A percentile compares a stretch with the other conserved stretches of the same genome.
phyloP scores from a whole-genome alignment of 2,329 filamentous ascomycete species.

The Ascochyta clinopodiicola region DNA sequence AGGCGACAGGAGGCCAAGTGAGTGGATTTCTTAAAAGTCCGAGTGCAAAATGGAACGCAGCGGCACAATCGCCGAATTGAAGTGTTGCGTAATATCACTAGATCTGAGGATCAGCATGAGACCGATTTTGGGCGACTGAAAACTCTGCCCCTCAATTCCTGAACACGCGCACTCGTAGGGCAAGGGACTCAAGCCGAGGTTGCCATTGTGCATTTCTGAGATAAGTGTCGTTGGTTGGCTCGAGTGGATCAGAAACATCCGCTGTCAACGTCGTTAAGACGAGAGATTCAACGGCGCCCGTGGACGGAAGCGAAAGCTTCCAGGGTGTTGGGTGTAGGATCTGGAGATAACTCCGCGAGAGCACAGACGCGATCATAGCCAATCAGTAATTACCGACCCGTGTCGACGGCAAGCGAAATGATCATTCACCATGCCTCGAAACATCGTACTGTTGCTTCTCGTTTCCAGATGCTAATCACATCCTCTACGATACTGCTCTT shows the following conservation, averaged over 20 bases:
- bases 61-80: not conserved
- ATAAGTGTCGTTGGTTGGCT: not conserved
- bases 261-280: conserved; percentile 5
- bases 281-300: not conserved
- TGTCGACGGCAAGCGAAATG: conserved; percentile 8
- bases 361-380: not conserved
- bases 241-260: not conserved
- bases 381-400: conserved; percentile 2
- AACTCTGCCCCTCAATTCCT: not conserved
- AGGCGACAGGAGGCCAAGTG: not conserved
- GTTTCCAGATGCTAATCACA: not conserved
- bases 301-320: conserved; percentile 5
- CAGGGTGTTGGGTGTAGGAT: conserved; percentile 3
- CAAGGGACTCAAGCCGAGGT: not conserved
- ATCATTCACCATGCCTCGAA: not conserved
- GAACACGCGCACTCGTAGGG: not conserved
- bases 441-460: not conserved
- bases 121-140: conserved; percentile 2
- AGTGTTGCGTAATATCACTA: not conserved
- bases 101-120: conserved; percentile 16
- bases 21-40: not conserved
- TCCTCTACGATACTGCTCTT: too few species aligned
- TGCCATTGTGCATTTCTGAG: not conserved
- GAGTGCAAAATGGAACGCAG: not conserved
- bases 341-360: conserved; percentile 8